Evolutionary conservation across 2,329 filamentous ascomycete genomes (phyloP).

Genomic region (Basipetospora chlamydospora): DNA sequence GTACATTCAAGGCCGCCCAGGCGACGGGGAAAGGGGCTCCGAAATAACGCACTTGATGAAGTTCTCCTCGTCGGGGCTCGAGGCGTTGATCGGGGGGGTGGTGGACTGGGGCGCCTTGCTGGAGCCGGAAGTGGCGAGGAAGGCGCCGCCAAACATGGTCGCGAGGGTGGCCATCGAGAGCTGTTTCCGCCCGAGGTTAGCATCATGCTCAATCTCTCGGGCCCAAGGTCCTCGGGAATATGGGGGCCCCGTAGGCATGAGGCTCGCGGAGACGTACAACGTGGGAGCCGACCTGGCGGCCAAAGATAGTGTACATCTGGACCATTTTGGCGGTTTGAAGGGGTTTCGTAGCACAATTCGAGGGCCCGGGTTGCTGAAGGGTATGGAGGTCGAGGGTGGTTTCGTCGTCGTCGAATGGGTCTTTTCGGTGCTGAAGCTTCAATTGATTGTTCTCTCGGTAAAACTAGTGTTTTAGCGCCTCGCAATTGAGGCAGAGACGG

Average conservation of each 20-base stretch:
- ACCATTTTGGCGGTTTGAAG: constrained; percentile 8
- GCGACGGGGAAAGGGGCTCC: no score
- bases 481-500: not conserved
- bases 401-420: no score
- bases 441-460: no score
- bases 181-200: constrained; percentile 13
- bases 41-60: constrained; percentile 44
- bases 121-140: constrained; percentile 26
- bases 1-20: no score
- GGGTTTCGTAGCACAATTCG: not conserved
- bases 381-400: not conserved
- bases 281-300: constrained; percentile 46
- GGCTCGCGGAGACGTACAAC: constrained; percentile 30
- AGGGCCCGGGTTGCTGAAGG: not conserved
- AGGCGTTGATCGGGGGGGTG: constrained; percentile 45
- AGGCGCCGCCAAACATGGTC: constrained; percentile 33
- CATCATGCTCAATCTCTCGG: constrained; percentile 6
- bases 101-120: constrained; percentile 26
- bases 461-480: not conserved
- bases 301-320: constrained; percentile 36
- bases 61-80: constrained; percentile 46
- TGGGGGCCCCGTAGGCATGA: no score
- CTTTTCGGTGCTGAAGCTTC: no score
- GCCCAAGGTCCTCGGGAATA: no score
- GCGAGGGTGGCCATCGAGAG: constrained; percentile 43